Percentiles rank a stretch among this genome's conserved stretches.
These are phyloP conservation scores for Pistacia vera DNA, from an alignment of 345 rosid species.

Conservation along the genomic window DNA sequence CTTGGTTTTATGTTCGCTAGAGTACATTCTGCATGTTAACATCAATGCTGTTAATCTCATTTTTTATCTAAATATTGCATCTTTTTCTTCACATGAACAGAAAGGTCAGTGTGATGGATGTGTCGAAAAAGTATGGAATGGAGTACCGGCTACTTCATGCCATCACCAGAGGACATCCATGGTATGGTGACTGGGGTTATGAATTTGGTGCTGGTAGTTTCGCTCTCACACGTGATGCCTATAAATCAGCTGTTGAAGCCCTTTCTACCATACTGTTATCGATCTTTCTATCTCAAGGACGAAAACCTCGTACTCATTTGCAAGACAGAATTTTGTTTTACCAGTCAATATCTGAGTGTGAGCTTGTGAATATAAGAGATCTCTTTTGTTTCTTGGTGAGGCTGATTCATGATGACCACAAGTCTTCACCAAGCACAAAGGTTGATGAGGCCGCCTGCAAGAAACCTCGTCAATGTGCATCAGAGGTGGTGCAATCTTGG, in stretches of 20 bases:
- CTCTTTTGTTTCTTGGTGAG: constrained; percentile 50
- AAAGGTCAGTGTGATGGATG: constrained; percentile 77
- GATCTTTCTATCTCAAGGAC: constrained; percentile 34
- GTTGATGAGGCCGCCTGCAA: constrained; percentile 29
- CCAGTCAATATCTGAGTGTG: constrained; percentile 48
- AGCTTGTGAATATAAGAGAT: constrained; percentile 57
- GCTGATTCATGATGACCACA: constrained; percentile 46
- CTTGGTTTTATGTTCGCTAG: background rate
- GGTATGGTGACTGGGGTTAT: constrained; percentile 84
- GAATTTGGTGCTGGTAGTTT: constrained; percentile 73
- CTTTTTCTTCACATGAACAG: constrained; percentile 32
- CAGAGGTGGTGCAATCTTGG: constrained; percentile 38
- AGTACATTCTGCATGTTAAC: background rate
- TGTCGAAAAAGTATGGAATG: constrained; percentile 62
- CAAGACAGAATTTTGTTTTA: constrained; percentile 44
- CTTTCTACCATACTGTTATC: constrained; percentile 50
- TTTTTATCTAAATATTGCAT: background rate
- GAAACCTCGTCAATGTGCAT: constrained; percentile 21
- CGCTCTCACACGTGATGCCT: constrained; percentile 50
- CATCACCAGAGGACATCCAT: constrained; percentile 51
- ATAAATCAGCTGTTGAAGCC: constrained; percentile 48
- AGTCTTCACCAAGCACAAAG: constrained; percentile 35
- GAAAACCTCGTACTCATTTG: constrained; percentile 37
- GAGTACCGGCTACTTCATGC: constrained; percentile 71
- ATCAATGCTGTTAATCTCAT: background rate